phyloP scores from a whole-genome alignment of 2,329 filamentous ascomycete species.

The Stenocarpella maydis region DNA sequence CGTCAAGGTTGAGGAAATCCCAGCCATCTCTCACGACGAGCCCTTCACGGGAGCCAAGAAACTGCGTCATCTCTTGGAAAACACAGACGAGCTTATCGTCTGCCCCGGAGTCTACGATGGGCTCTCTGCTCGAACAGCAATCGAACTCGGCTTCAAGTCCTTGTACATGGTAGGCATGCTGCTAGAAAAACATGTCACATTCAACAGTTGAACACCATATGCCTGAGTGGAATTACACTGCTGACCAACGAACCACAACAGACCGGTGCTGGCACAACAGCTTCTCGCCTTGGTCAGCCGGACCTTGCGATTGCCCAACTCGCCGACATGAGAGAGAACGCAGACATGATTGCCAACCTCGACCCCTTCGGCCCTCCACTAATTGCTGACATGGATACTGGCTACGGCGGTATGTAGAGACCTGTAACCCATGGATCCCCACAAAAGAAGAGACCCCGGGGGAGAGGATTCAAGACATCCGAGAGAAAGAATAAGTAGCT shows the following conservation, averaged over 20 bases:
- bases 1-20: conserved; percentile 10
- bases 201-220: no score
- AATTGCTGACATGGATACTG: conserved; percentile 63
- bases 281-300: conserved; percentile 67
- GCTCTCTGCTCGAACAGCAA: conserved; percentile 65
- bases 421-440: no score
- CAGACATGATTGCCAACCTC: conserved; percentile 61
- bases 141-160: conserved; percentile 63
- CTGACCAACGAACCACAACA: conserved; percentile 38
- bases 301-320: conserved; percentile 66
- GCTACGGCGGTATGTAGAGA: conserved; percentile 59
- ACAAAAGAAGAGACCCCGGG: no score
- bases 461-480: no score
- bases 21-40: background rate
- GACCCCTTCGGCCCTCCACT: conserved; percentile 54
- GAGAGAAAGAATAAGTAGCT: background rate
- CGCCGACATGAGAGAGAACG: conserved; percentile 61
- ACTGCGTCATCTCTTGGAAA: conserved; percentile 40
- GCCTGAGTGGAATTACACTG: background rate
- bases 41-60: conserved; percentile 36
- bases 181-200: no score
- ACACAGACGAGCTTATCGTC: conserved; percentile 53
- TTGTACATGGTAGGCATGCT: conserved; percentile 65
- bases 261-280: conserved; percentile 69
- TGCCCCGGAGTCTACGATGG: conserved; percentile 72